Base-by-base conservation (phyloP, 2,329 filamentous ascomycete genomes). In the Penicillium italicum region DNA sequence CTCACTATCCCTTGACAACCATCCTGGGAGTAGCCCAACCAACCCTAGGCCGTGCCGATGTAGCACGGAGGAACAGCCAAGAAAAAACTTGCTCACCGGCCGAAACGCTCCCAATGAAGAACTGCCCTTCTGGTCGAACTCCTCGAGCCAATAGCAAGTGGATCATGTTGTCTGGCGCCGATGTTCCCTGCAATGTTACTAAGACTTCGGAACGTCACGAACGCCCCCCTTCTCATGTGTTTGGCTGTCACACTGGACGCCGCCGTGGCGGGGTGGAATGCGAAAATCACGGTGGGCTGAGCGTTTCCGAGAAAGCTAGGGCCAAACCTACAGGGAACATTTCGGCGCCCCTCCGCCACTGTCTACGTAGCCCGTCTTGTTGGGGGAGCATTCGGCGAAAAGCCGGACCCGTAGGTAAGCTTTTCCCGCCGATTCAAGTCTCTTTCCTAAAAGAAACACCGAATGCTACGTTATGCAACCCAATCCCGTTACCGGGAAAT, bases 381-480 rank as follows among this genome's bases (percentile, higher is more conserved):
- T 37, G 26, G 36, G 41, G 42, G 38, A 37, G 33, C 36, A 43
- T 47, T 51, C 28, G 40, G n/a, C 45, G 37, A 53, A 47, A 50
- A 26, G 38, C 47, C 41, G 45, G 36, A 34, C 22, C 16, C 34
- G 30, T 22, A 48, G 31, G 56, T 62, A 59, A 58, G 52, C 61
- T 59, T 62, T 57, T 41, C 28, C 26, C 41, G 14, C 43, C 53
- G 28, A 40, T 41, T 34, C 31, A 56, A 57, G 58, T 57, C 56
- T 60, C 58, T 59, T 61, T 59, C 62, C 58, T 50, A 58, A 59
- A 57, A 26, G 48, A 51, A 58, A 55, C 52, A 57, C 46, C 53
- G 60, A 61, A 61, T 66, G 46, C 57, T 48, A 61, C 62, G 56
- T 61, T 55, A 66, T 63, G 63, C 63, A 66, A 66, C 62, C 60